Evolutionary conservation across 306 rosid species (phyloP).

Genomic region (Prunus fruticosa): DNA sequence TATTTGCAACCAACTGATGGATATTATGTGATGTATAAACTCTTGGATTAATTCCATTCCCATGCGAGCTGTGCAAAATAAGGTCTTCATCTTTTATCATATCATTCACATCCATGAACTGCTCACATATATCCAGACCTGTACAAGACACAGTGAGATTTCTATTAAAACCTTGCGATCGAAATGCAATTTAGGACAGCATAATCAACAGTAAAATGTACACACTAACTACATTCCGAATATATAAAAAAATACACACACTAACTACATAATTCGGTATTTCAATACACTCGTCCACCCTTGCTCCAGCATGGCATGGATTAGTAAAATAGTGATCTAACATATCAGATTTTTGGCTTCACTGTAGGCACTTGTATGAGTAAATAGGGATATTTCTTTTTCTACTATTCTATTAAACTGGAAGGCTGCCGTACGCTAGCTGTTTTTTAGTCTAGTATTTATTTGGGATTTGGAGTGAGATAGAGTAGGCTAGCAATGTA

Average conservation of each 20-base stretch:
- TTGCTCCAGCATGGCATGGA: not conserved
- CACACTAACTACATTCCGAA: not conserved
- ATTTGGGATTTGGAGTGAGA: not conserved
- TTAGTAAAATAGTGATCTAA: not conserved
- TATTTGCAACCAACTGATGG: conserved; percentile 80
- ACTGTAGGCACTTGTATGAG: not conserved
- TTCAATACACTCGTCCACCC: not conserved
- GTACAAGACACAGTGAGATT: conserved; percentile 29
- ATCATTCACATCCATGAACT: conserved; percentile 95
- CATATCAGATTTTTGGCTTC: not conserved
- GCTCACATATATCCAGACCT: conserved; percentile 95
- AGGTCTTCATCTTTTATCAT: conserved; percentile 98
- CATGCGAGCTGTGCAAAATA: conserved; percentile 56
- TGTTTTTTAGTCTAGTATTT: not conserved
- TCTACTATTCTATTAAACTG: not conserved
- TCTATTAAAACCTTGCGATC: conserved; percentile 17
- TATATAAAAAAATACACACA: not conserved
- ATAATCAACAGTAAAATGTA: not conserved
- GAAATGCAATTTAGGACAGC: conserved; percentile 2
- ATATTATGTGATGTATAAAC: conserved; percentile 75
- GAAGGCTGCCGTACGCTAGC: not conserved
- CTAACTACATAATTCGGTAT: not conserved
- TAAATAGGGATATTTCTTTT: not conserved
- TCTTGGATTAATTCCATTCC: conserved; percentile 63
- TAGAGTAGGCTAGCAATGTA: not conserved